phyloP scores from a whole-genome alignment of 345 rosid species.

The Conringia planisiliqua region DNA sequence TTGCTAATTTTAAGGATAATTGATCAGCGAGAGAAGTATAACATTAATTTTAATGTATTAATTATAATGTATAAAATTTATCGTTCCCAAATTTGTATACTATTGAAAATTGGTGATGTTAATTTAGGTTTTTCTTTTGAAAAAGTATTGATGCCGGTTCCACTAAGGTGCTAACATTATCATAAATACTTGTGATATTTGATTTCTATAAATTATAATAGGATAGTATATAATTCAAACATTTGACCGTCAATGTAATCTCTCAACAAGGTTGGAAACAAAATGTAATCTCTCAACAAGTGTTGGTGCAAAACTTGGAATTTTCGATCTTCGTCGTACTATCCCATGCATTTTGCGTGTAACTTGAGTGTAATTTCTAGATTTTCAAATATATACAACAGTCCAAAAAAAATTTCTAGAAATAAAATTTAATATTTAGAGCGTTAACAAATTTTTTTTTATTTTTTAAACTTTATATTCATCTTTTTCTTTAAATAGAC shows the following conservation, averaged over 20 bases:
- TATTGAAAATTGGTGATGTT: neutral
- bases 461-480: no score
- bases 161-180: neutral
- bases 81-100: neutral
- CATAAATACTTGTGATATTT: neutral
- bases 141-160: slow-evolving; percentile 5
- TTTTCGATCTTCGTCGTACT: neutral
- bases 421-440: neutral
- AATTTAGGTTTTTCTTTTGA: neutral
- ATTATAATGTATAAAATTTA: no score
- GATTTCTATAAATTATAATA: neutral
- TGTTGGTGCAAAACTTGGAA: neutral
- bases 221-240: neutral
- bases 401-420: neutral
- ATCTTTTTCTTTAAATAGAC: no score
- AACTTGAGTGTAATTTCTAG: neutral
- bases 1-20: neutral
- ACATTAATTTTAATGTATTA: neutral
- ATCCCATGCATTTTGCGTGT: neutral
- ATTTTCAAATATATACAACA: neutral
- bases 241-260: slow-evolving; percentile 5
- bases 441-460: no score
- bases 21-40: neutral
- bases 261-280: neutral
- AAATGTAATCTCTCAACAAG: neutral